These are phyloP conservation scores for Lagerstroemia speciosa DNA, from an alignment of 345 rosid genomes.

Conservation along the genomic window DNA sequence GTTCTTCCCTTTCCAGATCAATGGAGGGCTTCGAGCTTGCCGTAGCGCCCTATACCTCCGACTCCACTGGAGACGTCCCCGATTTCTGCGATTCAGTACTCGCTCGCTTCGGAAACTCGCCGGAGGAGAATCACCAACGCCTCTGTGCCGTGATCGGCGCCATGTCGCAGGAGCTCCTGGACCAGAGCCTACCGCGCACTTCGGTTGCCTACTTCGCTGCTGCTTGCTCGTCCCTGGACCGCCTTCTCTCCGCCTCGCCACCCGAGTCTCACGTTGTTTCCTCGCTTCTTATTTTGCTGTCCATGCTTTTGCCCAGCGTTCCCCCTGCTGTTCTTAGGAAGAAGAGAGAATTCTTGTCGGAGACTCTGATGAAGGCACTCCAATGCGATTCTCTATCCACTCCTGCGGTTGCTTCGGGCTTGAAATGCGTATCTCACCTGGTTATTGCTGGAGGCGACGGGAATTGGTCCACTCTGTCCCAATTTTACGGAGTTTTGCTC, in stretches of 20 bases:
- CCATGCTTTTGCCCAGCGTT: slow-evolving; percentile 48
- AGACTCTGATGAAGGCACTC: slow-evolving; percentile 31
- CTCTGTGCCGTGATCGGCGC: slow-evolving; percentile 61
- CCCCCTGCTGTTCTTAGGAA: slow-evolving; percentile 36
- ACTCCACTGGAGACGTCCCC: slow-evolving; percentile 4
- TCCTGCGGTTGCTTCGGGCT: slow-evolving; percentile 38
- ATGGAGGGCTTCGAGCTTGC: slow-evolving; percentile 33
- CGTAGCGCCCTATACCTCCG: slow-evolving; percentile 2
- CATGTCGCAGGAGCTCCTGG: slow-evolving; percentile 66
- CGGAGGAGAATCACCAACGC: slow-evolving; percentile 48
- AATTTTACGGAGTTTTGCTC: slow-evolving; percentile 32
- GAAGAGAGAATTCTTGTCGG: slow-evolving; percentile 44
- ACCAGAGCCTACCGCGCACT: slow-evolving; percentile 44
- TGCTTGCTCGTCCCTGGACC: slow-evolving; percentile 52
- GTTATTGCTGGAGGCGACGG: slow-evolving; percentile 33
- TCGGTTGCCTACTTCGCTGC: slow-evolving; percentile 71
- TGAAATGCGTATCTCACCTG: slow-evolving; percentile 56
- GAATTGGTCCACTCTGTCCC: slow-evolving; percentile 42
- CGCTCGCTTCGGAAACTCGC: slow-evolving; percentile 39
- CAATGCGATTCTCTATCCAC: slow-evolving; percentile 30
- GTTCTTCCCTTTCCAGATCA: not conserved
- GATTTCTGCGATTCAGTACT: slow-evolving; percentile 57
- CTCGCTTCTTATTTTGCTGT: slow-evolving; percentile 49
- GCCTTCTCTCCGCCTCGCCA: slow-evolving; percentile 30
- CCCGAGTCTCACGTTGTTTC: slow-evolving; percentile 32